Conservation (phyloP, 495 filamentous ascomycete genomes). For the Glutinoglossum americanum region DNA sequence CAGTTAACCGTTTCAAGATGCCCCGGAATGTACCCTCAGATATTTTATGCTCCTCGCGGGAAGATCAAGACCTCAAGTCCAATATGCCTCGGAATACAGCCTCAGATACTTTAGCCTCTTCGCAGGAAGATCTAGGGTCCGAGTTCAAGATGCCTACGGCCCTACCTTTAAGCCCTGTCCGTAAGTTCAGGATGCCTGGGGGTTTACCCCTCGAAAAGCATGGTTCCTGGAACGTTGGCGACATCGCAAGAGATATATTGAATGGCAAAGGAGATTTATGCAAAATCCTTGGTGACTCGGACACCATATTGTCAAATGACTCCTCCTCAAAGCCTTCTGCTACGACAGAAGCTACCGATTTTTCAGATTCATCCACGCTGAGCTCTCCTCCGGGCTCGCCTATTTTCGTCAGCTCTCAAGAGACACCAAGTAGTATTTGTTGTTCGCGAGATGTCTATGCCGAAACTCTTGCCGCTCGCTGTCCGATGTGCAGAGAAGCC, state of each 20-base stretch:
- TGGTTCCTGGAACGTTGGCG: not conserved
- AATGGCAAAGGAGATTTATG: not conserved
- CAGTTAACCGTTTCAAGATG: not conserved
- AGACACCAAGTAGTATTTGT: not conserved
- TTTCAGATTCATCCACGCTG: not conserved
- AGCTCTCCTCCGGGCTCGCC: conserved; percentile 4
- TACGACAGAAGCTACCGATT: not conserved
- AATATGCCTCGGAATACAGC: not conserved
- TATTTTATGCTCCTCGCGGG: not conserved
- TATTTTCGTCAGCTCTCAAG: not conserved
- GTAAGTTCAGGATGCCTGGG: not conserved
- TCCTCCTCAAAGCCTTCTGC: not conserved
- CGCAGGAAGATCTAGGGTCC: not conserved
- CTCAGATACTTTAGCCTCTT: not conserved
- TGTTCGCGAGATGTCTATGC: not conserved
- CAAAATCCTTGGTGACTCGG: not conserved
- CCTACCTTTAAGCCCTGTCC: not conserved
- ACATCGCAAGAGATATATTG: not conserved
- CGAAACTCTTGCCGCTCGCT: conserved; percentile 13
- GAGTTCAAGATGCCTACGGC: not conserved
- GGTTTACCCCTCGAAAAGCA: not conserved
- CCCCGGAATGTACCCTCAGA: not conserved
- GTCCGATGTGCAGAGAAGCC: conserved; percentile 45
- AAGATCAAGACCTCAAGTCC: not conserved
- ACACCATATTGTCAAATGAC: not conserved